Percentiles rank a stretch among this genome's conserved stretches.
Conservation (phyloP, 1,139 yeast species). For the Debaryomyces singareniensis region DNA sequence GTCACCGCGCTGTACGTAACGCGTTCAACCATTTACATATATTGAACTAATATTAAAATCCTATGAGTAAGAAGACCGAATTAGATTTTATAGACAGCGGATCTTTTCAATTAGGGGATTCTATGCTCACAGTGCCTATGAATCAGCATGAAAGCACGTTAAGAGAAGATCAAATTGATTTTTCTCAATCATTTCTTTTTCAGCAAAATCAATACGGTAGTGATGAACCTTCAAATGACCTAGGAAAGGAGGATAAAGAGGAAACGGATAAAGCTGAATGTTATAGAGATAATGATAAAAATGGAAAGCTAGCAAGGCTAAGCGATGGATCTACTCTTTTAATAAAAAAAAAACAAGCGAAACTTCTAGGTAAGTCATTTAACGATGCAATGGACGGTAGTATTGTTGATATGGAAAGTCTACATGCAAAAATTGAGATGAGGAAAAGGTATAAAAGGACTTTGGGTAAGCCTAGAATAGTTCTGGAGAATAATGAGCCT, state of each 20-base stretch:
- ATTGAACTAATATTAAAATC: too few species aligned
- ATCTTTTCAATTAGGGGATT: too few species aligned
- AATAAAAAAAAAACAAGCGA: background rate
- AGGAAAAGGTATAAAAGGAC: conserved; percentile 17
- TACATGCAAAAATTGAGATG: conserved; percentile 24
- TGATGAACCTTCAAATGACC: background rate
- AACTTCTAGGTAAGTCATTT: background rate
- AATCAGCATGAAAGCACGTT: too few species aligned
- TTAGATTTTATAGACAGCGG: too few species aligned
- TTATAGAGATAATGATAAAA: too few species aligned
- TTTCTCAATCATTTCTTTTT: too few species aligned
- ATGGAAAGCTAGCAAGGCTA: background rate
- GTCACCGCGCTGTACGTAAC: too few species aligned
- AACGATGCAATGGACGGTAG: background rate
- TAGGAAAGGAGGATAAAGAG: background rate
- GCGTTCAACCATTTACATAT: too few species aligned
- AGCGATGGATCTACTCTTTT: conserved; percentile 1
- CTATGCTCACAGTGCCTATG: too few species aligned
- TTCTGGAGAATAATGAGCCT: background rate
- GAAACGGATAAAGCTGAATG: background rate
- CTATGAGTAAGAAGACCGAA: too few species aligned
- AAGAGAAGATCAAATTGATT: too few species aligned
- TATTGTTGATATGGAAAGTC: conserved; percentile 27
- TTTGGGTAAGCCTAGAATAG: conserved; percentile 7
- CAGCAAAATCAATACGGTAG: background rate